Conservation (phyloP, 768 basidiomycete species). For the Grammothele lineata region DNA sequence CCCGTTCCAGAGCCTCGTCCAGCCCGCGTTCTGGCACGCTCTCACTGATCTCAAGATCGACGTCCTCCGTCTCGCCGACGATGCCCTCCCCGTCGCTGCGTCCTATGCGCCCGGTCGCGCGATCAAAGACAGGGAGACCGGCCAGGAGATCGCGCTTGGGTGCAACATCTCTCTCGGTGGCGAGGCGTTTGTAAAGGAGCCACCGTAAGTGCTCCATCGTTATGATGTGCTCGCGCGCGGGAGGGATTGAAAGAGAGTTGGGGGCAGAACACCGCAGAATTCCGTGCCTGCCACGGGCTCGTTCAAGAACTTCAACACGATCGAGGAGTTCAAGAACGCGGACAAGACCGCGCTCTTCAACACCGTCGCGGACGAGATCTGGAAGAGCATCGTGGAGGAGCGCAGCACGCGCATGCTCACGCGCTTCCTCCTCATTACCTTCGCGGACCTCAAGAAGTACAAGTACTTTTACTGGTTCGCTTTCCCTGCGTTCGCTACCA, state of each 20-base stretch:
- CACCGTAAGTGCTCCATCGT: constrained; percentile 35
- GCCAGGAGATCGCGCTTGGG: constrained; percentile 65
- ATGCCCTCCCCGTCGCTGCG: constrained; percentile 56
- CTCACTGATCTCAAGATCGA: constrained; percentile 90
- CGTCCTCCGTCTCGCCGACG: constrained; percentile 77
- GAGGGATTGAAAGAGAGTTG: too few relatives aligned
- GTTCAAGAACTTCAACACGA: constrained; percentile 94
- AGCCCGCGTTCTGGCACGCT: constrained; percentile 91
- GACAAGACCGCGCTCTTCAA: constrained; percentile 90
- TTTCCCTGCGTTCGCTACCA: constrained; percentile 87
- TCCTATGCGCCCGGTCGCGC: constrained; percentile 69
- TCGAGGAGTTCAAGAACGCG: constrained; percentile 90
- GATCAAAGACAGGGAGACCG: constrained; percentile 74
- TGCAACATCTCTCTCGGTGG: constrained; percentile 61
- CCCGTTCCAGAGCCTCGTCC: constrained; percentile 82
- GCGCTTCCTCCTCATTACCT: constrained; percentile 86
- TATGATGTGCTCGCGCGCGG: too few relatives aligned
- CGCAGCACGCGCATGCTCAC: constrained; percentile 57
- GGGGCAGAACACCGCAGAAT: constrained; percentile 40
- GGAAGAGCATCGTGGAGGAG: constrained; percentile 52
- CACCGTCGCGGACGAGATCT: constrained; percentile 67
- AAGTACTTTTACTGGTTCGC: constrained; percentile 98
- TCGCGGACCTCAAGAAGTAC: constrained; percentile 97
- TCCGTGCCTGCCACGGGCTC: constrained; percentile 55
- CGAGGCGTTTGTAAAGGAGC: constrained; percentile 54